phyloP scores from a whole-genome alignment of 352 stramenopile genomes.

The Globisporangium nunn region DNA sequence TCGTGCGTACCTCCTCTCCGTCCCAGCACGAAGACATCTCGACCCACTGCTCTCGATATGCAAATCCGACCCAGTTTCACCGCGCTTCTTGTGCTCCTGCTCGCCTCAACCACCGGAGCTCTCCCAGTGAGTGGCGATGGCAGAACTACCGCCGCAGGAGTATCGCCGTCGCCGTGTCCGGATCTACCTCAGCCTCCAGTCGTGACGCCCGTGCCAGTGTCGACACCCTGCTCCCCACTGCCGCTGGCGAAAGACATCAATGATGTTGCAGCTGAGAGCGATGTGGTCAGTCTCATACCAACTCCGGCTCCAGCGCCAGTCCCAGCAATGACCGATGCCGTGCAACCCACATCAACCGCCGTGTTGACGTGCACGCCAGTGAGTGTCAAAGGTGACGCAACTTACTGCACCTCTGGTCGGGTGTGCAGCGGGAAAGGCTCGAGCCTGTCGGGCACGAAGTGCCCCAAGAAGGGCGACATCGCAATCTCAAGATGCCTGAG shows the following conservation, averaged over 20 bases:
- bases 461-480: slow-evolving; percentile 24
- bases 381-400: slow-evolving; percentile 30
- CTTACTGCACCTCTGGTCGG: slow-evolving; percentile 35
- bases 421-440: slow-evolving; percentile 22
- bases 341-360: not conserved
- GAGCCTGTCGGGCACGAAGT: slow-evolving; percentile 14
- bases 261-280: not conserved
- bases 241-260: not conserved
- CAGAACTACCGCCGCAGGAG: not conserved
- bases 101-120: not conserved
- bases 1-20: not conserved
- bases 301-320: not conserved
- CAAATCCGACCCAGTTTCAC: not conserved
- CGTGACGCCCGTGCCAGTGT: not conserved
- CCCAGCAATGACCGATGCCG: not conserved
- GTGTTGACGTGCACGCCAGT: slow-evolving; percentile 20
- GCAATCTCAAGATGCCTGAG: slow-evolving; percentile 26
- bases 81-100: slow-evolving; percentile 1
- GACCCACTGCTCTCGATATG: not conserved
- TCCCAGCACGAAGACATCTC: not conserved
- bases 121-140: not conserved
- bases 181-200: not conserved
- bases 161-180: not conserved
- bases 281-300: not conserved
- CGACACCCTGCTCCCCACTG: not conserved